phyloP scores from a whole-genome alignment of 257 asterid species.

The Solanum chaucha region DNA sequence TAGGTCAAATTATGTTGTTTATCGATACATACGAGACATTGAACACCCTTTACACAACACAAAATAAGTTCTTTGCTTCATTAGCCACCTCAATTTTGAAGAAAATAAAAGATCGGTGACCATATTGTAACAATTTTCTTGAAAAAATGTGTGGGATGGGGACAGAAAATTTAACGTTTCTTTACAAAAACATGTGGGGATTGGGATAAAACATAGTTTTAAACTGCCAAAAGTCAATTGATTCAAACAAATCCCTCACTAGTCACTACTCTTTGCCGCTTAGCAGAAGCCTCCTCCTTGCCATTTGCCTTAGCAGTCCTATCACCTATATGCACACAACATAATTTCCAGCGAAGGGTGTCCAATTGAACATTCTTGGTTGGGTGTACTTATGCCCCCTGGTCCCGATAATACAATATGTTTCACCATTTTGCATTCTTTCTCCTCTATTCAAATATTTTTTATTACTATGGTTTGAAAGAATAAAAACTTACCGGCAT shows the following conservation, averaged over 20 bases:
- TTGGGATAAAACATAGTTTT: background rate
- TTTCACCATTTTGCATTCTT: background rate
- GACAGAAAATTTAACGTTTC: background rate
- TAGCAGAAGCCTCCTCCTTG: background rate
- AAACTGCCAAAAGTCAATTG: background rate
- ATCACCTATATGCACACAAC: background rate
- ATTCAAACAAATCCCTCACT: background rate
- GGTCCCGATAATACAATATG: background rate
- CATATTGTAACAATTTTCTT: background rate
- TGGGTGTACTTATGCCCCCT: too few species aligned
- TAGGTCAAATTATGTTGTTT: background rate
- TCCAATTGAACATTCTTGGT: background rate
- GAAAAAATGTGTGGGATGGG: background rate
- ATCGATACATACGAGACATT: background rate
- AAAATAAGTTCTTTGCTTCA: background rate
- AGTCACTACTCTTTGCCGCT: background rate
- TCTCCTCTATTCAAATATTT: background rate
- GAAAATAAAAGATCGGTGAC: background rate
- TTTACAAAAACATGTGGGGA: background rate
- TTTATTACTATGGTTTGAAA: background rate
- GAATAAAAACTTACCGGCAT: constrained; percentile 47
- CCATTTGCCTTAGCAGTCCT: background rate
- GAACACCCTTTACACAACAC: background rate
- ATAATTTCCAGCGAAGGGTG: background rate
- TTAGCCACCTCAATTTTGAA: background rate